Conservation (phyloP, 1,139 yeast genomes). For the Zygoascus hellenicus region DNA sequence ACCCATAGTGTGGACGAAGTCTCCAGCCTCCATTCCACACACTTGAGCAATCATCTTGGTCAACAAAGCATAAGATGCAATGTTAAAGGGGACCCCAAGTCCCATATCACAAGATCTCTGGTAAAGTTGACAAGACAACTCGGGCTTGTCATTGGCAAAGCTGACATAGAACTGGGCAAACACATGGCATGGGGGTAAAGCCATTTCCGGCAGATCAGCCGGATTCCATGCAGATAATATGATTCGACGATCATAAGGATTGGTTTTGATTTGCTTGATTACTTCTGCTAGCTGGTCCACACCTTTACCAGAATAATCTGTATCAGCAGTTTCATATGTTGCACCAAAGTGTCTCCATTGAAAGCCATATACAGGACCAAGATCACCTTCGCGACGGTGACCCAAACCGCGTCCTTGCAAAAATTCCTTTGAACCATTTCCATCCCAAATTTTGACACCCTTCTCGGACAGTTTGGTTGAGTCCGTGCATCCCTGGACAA, state of each 20-base stretch:
- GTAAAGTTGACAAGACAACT: conserved; percentile 78
- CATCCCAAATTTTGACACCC: conserved; percentile 97
- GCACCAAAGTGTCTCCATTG: conserved; percentile 99
- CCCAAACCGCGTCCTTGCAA: conserved; percentile 76
- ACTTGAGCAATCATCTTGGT: conserved; percentile 95
- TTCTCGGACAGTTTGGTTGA: conserved; percentile 70
- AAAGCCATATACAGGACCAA: conserved; percentile 98
- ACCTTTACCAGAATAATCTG: conserved; percentile 84
- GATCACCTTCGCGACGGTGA: conserved; percentile 82
- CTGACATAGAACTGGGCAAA: conserved; percentile 92
- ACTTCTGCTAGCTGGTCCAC: conserved; percentile 82
- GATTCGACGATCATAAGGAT: conserved; percentile 91
- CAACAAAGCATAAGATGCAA: conserved; percentile 89
- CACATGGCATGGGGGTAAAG: conserved; percentile 97
- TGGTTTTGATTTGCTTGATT: conserved; percentile 70
- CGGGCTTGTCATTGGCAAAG: conserved; percentile 62
- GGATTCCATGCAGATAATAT: conserved; percentile 99
- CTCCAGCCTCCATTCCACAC: conserved; percentile 91
- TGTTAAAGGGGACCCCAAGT: conserved; percentile 94
- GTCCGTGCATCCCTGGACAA: conserved; percentile 83
- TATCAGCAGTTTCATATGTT: conserved; percentile 73
- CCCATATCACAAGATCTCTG: conserved; percentile 99
- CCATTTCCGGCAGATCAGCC: conserved; percentile 88
- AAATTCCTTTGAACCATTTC: conserved; percentile 93
- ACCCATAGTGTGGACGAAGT: conserved; percentile 90